Base-by-base conservation (phyloP, 495 filamentous ascomycete genomes). In the Durotheca rogersii region DNA sequence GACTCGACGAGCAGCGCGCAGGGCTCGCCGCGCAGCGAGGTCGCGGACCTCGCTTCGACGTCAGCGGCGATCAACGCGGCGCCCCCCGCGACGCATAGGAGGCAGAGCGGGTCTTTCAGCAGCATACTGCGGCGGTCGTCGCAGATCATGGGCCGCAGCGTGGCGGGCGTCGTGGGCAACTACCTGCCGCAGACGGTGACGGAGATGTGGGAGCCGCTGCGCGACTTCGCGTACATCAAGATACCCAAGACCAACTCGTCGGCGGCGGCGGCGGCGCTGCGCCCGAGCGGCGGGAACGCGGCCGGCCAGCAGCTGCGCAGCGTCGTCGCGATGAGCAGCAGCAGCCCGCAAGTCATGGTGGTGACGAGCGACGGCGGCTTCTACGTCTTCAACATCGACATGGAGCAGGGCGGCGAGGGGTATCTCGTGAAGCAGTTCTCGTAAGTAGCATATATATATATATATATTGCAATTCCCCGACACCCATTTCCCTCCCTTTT, bases 141-240 rank as follows among this genome's bases (percentile, higher is more conserved):
- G 4, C 94, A 97, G 64, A 87, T 89, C 51, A 89, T 96, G 59
- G 87, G 90, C n/a, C 90, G 87, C 47, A 86, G 82, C 15, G 85
- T 97, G 45, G 94, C 88, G 17, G 88, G 89, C 6, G 87, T 85
- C 19, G 86, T 95, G 12, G 92, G 90, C 3, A 88, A 89, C 0
- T 98, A 98, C 60, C 77, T 98, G 6, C 93, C 93, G 1, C 85
- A 83, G 59, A 86, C 90, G 0, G 90, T 98, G 4, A 90, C 90
- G 16, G 90, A 97, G 69, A 96, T 97, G 80, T 96, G 89, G 89
- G 94, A 98, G 62, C 93, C 93, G 10, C 77, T 87, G 34, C 81
- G 93, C 36, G 94, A 98, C 66, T 97, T 98, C 69, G 93, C 93
- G 1, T 96, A 88, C 78, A 85, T 96, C 59, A 95, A 91, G 67